Evolutionary conservation across 768 basidiomycete species (phyloP).

Genomic region (Strobilomyces echinocephalus): DNA sequence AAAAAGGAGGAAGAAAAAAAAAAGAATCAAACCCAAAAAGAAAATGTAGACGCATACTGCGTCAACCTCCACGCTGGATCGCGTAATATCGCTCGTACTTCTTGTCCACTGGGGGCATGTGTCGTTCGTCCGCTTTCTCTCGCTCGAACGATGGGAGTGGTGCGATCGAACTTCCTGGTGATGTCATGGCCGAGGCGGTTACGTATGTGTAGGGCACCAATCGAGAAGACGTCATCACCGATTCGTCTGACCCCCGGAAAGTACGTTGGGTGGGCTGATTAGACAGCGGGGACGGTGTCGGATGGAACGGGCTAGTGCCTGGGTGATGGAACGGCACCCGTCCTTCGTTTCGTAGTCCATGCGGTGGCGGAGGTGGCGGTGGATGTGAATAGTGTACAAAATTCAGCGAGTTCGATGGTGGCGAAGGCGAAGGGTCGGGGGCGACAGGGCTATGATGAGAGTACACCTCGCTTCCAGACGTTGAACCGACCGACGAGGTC

Average conservation of each 20-base stretch:
- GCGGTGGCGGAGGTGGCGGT: constrained; percentile 33
- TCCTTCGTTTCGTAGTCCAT: constrained; percentile 28
- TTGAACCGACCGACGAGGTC: constrained; percentile 49
- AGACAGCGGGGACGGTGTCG: constrained; percentile 42
- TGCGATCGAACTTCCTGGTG: constrained; percentile 25
- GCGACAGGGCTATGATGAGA: constrained; percentile 41
- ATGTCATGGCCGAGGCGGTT: constrained; percentile 36
- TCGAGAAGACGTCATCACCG: constrained; percentile 37
- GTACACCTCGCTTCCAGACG: constrained; percentile 54
- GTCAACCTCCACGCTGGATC: constrained; percentile 20
- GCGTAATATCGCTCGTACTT: constrained; percentile 28
- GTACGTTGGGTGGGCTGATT: constrained; percentile 29
- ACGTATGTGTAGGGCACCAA: constrained; percentile 31
- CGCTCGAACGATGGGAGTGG: constrained; percentile 49
- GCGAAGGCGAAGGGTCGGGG: constrained; percentile 58
- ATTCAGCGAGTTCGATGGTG: constrained; percentile 48
- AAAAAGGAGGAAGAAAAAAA: not conserved
- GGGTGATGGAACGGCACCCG: constrained; percentile 26
- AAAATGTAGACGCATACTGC: not conserved
- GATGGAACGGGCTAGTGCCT: constrained; percentile 27
- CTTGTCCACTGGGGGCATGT: constrained; percentile 41
- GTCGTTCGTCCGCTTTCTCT: constrained; percentile 48
- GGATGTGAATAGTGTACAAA: constrained; percentile 55
- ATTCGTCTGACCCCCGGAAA: constrained; percentile 35
- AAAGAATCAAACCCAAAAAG: not conserved